Evolutionary conservation across 2,329 filamentous ascomycete genomes (phyloP).

Genomic region (Claviceps arundinis): DNA sequence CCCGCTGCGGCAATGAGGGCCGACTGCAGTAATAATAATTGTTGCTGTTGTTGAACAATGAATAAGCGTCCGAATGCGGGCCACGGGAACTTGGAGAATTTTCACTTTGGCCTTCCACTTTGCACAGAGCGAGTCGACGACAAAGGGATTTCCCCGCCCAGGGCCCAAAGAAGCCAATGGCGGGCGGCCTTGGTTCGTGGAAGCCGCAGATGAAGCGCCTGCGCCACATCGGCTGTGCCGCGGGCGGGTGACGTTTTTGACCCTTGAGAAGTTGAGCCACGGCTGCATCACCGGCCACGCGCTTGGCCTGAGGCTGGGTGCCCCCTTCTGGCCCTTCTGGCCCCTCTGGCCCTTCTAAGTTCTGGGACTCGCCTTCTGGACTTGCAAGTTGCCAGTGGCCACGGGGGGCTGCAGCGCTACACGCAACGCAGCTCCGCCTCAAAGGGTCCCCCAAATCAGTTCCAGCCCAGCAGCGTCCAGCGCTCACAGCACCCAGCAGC

Average conservation of each 20-base stretch:
- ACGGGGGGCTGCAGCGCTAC: too few relatives aligned
- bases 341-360: too few relatives aligned
- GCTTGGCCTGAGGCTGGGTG: neutral
- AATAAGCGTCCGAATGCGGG: neutral
- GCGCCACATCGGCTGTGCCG: neutral
- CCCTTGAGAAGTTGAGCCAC: neutral
- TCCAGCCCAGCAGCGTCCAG: neutral
- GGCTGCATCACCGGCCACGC: neutral
- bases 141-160: too few relatives aligned
- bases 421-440: neutral
- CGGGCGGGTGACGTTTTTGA: neutral
- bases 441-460: neutral
- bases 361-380: neutral
- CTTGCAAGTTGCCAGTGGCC: neutral
- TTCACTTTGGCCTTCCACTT: neutral
- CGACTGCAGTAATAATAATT: too few relatives aligned
- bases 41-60: neutral
- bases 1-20: too few relatives aligned
- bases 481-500: neutral
- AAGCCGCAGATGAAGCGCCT: neutral
- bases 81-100: neutral
- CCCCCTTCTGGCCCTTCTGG: too few relatives aligned
- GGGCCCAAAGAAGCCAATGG: neutral
- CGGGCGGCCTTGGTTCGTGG: neutral
- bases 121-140: too few relatives aligned